Conservation (phyloP, 2,329 filamentous ascomycete species). For the Talaromyces sp. region DNA sequence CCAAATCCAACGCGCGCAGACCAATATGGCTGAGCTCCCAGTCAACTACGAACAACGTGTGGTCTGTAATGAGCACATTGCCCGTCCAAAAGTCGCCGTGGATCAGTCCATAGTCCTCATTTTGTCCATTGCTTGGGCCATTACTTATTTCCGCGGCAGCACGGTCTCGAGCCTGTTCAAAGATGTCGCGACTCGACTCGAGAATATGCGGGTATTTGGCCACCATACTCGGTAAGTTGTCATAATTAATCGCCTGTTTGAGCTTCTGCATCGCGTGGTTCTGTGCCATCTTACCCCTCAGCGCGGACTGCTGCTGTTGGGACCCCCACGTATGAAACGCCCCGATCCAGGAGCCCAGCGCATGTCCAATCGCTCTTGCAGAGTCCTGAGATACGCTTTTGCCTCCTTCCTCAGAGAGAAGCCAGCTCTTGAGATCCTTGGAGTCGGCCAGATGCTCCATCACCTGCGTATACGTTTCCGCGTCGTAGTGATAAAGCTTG, state of each 20-base stretch:
- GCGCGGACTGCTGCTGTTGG: neutral
- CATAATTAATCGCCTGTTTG: slow-evolving; percentile 7
- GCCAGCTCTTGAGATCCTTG: slow-evolving; percentile 5
- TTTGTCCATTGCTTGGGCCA: neutral
- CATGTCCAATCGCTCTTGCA: slow-evolving; percentile 5
- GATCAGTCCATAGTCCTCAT: slow-evolving; percentile 3
- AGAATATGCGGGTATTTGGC: slow-evolving; percentile 4
- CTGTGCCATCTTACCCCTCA: neutral
- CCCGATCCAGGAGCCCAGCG: slow-evolving; percentile 3
- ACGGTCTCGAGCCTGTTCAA: slow-evolving; percentile 2
- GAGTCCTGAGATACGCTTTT: neutral
- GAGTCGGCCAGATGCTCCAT: slow-evolving; percentile 6
- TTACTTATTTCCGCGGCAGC: neutral
- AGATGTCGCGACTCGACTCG: neutral
- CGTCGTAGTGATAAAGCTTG: neutral
- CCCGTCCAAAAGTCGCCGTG: slow-evolving; percentile 11
- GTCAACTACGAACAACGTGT: slow-evolving; percentile 5
- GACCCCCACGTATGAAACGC: slow-evolving; percentile 5
- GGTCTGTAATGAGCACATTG: slow-evolving; percentile 1
- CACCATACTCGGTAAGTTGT: neutral
- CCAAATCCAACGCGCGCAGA: slow-evolving; percentile 4
- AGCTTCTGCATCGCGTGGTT: slow-evolving; percentile 7
- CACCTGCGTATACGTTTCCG: slow-evolving; percentile 1
- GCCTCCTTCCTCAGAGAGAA: neutral
- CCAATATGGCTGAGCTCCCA: slow-evolving; percentile 8